phyloP scores from a whole-genome alignment of 2,329 filamentous ascomycete genomes.

The Claviceps digitariae region DNA sequence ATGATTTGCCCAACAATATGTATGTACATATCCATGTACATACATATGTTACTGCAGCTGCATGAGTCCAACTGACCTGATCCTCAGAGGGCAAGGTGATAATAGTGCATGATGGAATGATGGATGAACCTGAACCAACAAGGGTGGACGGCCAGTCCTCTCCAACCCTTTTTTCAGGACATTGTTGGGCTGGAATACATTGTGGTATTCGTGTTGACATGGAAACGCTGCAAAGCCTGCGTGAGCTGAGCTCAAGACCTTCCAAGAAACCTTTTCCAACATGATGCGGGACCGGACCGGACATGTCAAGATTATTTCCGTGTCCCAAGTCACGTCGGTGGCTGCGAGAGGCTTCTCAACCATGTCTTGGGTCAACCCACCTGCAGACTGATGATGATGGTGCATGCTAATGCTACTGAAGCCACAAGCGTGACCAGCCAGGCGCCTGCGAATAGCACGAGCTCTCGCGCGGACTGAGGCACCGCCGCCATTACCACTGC shows the following conservation, averaged over 20 bases:
- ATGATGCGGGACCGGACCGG: no score
- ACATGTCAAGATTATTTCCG: no score
- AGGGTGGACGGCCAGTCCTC: background rate
- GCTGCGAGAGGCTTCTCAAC: background rate
- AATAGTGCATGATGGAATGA: no score
- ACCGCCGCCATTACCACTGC: background rate
- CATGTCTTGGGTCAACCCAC: background rate
- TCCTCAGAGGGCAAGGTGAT: constrained; percentile 2
- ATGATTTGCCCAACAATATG: background rate
- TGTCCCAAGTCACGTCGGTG: background rate
- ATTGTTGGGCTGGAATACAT: background rate
- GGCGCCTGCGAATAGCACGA: background rate
- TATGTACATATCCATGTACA: no score
- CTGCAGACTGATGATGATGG: background rate
- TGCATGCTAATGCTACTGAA: background rate
- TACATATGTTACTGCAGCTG: constrained; percentile 5
- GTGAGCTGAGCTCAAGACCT: no score
- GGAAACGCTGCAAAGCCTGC: background rate
- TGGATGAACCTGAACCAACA: background rate
- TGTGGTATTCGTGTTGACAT: background rate
- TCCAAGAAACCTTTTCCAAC: no score
- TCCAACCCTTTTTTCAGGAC: no score
- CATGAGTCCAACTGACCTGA: constrained; percentile 9
- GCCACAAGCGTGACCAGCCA: background rate
- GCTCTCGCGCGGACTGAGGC: background rate